These are phyloP conservation scores for Sphaerostilbella broomeana DNA, from an alignment of 2,329 filamentous ascomycete species.

Conservation along the genomic window DNA sequence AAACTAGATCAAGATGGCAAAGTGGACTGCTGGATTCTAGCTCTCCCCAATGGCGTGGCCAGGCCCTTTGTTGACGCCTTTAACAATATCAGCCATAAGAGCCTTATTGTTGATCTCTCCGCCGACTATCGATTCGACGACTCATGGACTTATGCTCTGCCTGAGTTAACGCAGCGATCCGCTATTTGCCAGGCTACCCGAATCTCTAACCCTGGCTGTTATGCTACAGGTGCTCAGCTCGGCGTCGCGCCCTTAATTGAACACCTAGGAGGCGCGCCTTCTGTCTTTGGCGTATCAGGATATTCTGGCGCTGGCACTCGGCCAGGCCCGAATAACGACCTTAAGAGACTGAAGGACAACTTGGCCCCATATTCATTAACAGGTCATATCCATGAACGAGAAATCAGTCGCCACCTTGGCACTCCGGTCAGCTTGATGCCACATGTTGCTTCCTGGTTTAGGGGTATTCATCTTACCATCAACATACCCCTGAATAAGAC, in stretches of 20 bases:
- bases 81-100: conserved; percentile 50
- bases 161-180: conserved; percentile 72
- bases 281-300: conserved; percentile 83
- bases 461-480: conserved; percentile 88
- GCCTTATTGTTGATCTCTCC: conserved; percentile 87
- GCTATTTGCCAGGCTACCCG: conserved; percentile 71
- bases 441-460: conserved; percentile 95
- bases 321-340: conserved; percentile 88
- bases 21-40: conserved; percentile 97
- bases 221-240: conserved; percentile 87
- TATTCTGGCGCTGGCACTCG: conserved; percentile 96
- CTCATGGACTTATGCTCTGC: conserved; percentile 64
- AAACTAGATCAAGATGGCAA: conserved; percentile 77
- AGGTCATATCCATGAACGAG: conserved; percentile 90
- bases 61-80: conserved; percentile 90
- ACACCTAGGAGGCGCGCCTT: conserved; percentile 69
- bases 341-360: conserved; percentile 71
- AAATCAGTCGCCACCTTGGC: conserved; percentile 76
- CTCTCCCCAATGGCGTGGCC: conserved; percentile 90
- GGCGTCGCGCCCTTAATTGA: conserved; percentile 77
- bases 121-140: conserved; percentile 90
- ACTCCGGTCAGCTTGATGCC: conserved; percentile 76
- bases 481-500: conserved; percentile 78
- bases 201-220: conserved; percentile 92
- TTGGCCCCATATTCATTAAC: conserved; percentile 73